Evolutionary conservation across 2,329 filamentous ascomycete species (phyloP).

Genomic region (Cladosporium sp.): DNA sequence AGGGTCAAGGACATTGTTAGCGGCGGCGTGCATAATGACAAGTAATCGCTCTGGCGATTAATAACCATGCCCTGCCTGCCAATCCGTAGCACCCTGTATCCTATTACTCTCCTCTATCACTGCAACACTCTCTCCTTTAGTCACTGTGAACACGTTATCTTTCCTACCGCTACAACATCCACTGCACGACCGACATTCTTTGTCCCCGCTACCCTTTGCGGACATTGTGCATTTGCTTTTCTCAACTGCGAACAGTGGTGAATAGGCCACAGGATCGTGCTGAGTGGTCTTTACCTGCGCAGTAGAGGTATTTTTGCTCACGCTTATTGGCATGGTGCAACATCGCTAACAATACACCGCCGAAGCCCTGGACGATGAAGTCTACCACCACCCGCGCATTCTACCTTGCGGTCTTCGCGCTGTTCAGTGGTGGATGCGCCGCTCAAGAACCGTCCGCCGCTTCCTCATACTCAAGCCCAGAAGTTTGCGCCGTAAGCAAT

Average conservation of each 20-base stretch:
- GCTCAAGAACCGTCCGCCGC: conserved; percentile 39
- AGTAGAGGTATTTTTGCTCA: not conserved
- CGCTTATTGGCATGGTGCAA: conserved; percentile 13
- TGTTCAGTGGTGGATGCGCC: conserved; percentile 51
- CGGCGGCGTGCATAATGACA: conserved; percentile 13
- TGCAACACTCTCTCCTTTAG: not conserved
- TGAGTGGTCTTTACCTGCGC: not conserved
- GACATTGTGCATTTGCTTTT: not conserved
- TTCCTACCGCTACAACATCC: not conserved
- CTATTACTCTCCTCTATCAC: not conserved
- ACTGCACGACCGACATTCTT: not conserved
- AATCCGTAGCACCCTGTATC: not conserved
- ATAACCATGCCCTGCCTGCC: conserved; percentile 9
- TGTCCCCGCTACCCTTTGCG: conserved; percentile 3
- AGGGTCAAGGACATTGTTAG: conserved; percentile 6
- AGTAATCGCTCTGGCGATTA: conserved; percentile 1
- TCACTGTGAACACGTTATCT: not conserved
- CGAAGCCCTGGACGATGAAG: conserved; percentile 13
- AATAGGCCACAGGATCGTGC: not conserved
- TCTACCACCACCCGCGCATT: conserved; percentile 39
- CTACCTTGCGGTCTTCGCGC: conserved; percentile 62
- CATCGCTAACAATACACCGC: not conserved
- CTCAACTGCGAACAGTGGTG: conserved; percentile 1
- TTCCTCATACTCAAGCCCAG: conserved; percentile 34
- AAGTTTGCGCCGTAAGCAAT: conserved; percentile 57